Base-by-base conservation (phyloP, 2,329 filamentous ascomycete genomes). In the Emydomyces testavorans region DNA sequence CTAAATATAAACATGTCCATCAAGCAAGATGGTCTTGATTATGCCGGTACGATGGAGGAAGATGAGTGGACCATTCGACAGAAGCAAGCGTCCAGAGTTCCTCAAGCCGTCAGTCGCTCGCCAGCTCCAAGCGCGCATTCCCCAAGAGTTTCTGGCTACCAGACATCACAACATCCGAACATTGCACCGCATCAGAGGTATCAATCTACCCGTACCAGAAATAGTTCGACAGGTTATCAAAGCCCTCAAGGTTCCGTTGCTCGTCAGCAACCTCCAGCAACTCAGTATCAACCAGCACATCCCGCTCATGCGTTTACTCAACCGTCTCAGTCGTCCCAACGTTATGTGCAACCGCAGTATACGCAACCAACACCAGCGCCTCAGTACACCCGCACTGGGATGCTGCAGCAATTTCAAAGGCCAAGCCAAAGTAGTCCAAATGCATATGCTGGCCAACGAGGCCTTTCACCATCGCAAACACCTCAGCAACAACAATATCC, bases 1-100 rank as follows among this genome's bases (percentile, higher is more conserved):
- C 71, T 94, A 40, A 82, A 85, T 53, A 83, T 94, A 60, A 90
- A 82, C 66, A 85, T 80, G 38, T 86, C 80, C 60, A 76, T 94
- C 16, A 69, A 86, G 50, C 71, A 93, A 39, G 78, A 84, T 51
- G 79, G 76, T 5, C 79, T 82, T 44, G 79, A 87, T 58, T 85
- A 85, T 62, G 77, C 76, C 53, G 88, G 88, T 3, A 78, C 83
- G 3, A 81, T 93, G 78, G 87, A 93, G 56, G 85, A 90, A 57
- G 87, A 94, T 56, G 83, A 87, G 54, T 73, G 73, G 32, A 76
- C 75, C 34, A 62, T 74, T 26, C 75, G 77, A 46, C 65, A 68
- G 53, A 65, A 67, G 50, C 65, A 68, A 37, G 56, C 60, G 15
- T 58, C 63, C 10, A 61, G 59, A 35, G 52, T 61, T 24, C 51